phyloP scores from a whole-genome alignment of 2,329 filamentous ascomycete genomes.

The Fusarium cicatricum region DNA sequence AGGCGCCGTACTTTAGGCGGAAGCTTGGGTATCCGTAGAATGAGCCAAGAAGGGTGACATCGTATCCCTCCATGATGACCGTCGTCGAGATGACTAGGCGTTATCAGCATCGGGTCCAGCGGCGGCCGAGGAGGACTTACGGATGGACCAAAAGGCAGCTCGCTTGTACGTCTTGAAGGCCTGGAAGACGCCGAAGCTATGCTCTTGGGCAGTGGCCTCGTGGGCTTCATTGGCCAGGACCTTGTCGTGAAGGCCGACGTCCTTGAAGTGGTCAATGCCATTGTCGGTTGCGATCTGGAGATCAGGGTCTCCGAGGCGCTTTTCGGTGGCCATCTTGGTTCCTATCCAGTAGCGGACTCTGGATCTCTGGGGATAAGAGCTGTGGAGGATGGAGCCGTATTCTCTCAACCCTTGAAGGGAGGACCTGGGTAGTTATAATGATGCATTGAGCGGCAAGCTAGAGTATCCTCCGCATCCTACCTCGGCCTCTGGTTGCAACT shows the following conservation, averaged over 20 bases:
- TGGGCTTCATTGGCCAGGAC: constrained; percentile 49
- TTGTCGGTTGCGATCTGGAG: constrained; percentile 44
- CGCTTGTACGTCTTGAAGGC: constrained; percentile 52
- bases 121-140: constrained; percentile 38
- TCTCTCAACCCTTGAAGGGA: neutral
- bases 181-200: constrained; percentile 47
- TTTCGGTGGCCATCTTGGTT: constrained; percentile 37
- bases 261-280: constrained; percentile 44
- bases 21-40: constrained; percentile 56
- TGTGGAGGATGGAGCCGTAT: neutral
- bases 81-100: constrained; percentile 53
- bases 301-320: constrained; percentile 27
- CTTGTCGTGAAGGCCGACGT: constrained; percentile 49
- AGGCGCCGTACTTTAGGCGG: constrained; percentile 52
- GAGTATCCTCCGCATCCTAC: constrained; percentile 17
- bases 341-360: constrained; percentile 11
- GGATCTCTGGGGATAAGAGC: neutral
- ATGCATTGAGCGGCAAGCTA: neutral
- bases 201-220: constrained; percentile 49
- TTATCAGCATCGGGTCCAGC: constrained; percentile 3
- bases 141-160: constrained; percentile 51
- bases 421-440: constrained; percentile 19
- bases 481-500: neutral
- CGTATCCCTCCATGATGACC: constrained; percentile 62
- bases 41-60: constrained; percentile 55